phyloP scores from a whole-genome alignment of 2,329 filamentous ascomycete genomes.

The Iodosphaeria phyllophila region DNA sequence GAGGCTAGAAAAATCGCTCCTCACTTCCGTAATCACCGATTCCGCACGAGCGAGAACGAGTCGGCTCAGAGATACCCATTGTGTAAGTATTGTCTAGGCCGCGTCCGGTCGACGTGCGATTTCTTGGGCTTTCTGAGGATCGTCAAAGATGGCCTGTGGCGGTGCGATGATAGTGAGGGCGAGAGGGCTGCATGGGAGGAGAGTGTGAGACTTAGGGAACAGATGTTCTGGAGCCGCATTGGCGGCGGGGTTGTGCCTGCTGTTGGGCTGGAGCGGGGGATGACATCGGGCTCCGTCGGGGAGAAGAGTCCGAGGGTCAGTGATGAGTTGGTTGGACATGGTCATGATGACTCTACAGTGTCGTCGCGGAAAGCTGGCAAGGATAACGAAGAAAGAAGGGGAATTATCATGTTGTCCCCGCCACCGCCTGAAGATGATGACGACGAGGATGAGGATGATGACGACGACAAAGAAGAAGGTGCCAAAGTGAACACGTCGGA shows the following conservation, averaged over 20 bases:
- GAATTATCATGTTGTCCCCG: no score
- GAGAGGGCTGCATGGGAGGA: slow-evolving; percentile 90
- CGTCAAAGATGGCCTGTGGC: slow-evolving; percentile 83
- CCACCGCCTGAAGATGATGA: no score
- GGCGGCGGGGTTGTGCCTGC: slow-evolving; percentile 77
- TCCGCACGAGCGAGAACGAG: slow-evolving; percentile 73
- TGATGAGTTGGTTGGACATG: slow-evolving; percentile 14
- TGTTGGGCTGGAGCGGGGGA: slow-evolving; percentile 12
- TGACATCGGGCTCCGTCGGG: slow-evolving; percentile 6
- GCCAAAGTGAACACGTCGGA: no score
- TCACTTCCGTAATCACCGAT: slow-evolving; percentile 68
- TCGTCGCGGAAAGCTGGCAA: no score
- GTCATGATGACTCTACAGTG: slow-evolving; percentile 3
- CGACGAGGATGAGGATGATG: no score
- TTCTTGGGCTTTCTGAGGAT: slow-evolving; percentile 83
- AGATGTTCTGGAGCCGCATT: slow-evolving; percentile 93
- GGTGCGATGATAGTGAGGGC: slow-evolving; percentile 63
- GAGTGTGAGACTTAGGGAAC: slow-evolving; percentile 69
- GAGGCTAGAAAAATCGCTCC: slow-evolving; percentile 54
- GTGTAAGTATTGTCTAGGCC: slow-evolving; percentile 70
- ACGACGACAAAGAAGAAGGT: no score
- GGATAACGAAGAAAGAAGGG: no score
- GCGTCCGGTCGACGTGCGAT: slow-evolving; percentile 77
- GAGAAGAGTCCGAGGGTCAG: slow-evolving; percentile 17
- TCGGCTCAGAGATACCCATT: slow-evolving; percentile 78